phyloP scores from a whole-genome alignment of 805 yeast species.

The Teunomyces kruisii region DNA sequence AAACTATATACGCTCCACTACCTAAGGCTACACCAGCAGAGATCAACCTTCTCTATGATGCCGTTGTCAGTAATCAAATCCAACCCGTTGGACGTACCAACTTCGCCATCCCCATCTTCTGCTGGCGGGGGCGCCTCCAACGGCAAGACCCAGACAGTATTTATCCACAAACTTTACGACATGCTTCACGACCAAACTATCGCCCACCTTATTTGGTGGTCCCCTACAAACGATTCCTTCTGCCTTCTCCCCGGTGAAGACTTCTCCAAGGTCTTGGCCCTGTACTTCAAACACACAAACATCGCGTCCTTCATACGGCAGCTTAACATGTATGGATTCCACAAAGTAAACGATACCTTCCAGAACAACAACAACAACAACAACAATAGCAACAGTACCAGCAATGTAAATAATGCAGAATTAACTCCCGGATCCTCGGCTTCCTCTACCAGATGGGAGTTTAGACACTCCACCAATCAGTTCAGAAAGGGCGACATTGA shows the following conservation, averaged over 20 bases:
- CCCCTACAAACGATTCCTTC: constrained; percentile 67
- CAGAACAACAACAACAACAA: constrained; percentile 19
- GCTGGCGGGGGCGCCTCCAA: constrained; percentile 7
- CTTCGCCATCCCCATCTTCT: constrained; percentile 2
- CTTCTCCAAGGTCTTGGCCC: constrained; percentile 68
- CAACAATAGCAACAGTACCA: background rate
- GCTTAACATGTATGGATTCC: constrained; percentile 47
- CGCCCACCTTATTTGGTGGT: constrained; percentile 84
- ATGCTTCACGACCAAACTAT: constrained; percentile 82
- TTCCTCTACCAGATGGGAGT: constrained; percentile 65
- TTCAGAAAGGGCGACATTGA: constrained; percentile 82
- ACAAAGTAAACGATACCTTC: constrained; percentile 43
- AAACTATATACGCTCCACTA: too few species aligned
- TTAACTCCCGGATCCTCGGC: constrained; percentile 6
- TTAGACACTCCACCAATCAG: constrained; percentile 75
- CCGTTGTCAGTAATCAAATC: constrained; percentile 2
- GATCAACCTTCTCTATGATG: background rate
- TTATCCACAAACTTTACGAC: constrained; percentile 85
- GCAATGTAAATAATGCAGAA: background rate
- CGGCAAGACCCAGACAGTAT: constrained; percentile 46
- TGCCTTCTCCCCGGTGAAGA: constrained; percentile 83
- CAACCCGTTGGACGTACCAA: constrained; percentile 1
- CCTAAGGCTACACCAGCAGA: too few species aligned
- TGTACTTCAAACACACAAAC: constrained; percentile 51
- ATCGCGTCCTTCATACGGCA: constrained; percentile 45